Conservation (phyloP, 202 grass and related monocot species). For the Digitaria exilis region DNA sequence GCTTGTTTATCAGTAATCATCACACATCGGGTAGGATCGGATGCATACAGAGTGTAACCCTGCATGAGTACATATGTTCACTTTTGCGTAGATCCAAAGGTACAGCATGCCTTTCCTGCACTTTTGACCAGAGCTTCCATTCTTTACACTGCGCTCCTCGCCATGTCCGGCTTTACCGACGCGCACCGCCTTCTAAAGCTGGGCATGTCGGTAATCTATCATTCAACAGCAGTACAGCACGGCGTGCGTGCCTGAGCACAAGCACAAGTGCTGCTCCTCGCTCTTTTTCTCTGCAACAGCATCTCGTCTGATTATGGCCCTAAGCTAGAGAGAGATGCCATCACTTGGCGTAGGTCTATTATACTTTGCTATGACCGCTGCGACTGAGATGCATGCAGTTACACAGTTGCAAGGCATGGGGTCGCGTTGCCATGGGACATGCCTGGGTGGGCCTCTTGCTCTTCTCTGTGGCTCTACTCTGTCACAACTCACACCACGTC, state of each 20-base stretch:
- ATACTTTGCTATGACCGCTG: not conserved
- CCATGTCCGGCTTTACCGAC: slow-evolving; percentile 2
- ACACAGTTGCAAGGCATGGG: not conserved
- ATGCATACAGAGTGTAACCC: not conserved
- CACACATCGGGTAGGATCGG: not conserved
- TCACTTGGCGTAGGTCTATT: not conserved
- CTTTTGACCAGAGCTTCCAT: slow-evolving; percentile 4
- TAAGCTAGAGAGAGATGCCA: not conserved
- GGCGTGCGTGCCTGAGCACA: not conserved
- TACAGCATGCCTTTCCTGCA: slow-evolving; percentile 1
- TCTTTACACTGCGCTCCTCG: not conserved
- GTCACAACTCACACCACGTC: not conserved
- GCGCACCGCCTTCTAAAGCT: slow-evolving; percentile 13
- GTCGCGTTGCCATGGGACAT: not conserved
- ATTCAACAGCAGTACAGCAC: not conserved
- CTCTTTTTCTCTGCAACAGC: not conserved
- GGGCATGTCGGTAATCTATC: slow-evolving; percentile 11
- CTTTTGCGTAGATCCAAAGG: slow-evolving; percentile 48
- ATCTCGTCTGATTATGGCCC: slow-evolving; percentile 6
- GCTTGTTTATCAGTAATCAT: too few species aligned
- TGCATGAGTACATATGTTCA: slow-evolving; percentile 13
- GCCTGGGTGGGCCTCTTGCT: not conserved
- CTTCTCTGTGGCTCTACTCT: not conserved
- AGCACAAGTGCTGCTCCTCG: not conserved
- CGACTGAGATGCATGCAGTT: not conserved